Evolutionary conservation across 371 early-diverging fungal genomes (phyloP).

Genomic region (Mortierella sp.): DNA sequence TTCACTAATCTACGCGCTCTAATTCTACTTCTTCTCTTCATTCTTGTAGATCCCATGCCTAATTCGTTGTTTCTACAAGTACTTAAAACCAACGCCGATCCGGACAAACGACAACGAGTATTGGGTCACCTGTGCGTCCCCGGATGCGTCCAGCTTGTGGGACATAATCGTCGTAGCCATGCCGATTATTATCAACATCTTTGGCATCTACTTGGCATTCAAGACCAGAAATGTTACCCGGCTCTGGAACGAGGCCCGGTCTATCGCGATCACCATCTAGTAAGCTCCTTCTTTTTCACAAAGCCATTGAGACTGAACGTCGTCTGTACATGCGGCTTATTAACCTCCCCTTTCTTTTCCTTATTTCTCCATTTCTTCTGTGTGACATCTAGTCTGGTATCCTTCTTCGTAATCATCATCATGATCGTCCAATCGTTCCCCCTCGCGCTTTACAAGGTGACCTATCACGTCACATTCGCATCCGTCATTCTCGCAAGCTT

Average conservation of each 20-base stretch:
- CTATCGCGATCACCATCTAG: slow-evolving; percentile 49
- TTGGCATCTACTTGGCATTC: slow-evolving; percentile 52
- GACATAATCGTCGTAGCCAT: slow-evolving; percentile 5
- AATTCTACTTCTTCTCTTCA: too few species aligned
- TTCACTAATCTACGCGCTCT: too few species aligned
- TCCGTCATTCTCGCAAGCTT: slow-evolving; percentile 25
- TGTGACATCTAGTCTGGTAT: slow-evolving; percentile 14
- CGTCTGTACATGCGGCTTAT: too few species aligned
- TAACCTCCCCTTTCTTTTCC: neutral
- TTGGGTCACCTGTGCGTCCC: slow-evolving; percentile 29
- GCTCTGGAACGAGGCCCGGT: slow-evolving; percentile 56
- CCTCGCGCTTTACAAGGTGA: slow-evolving; percentile 10
- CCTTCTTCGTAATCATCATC: slow-evolving; percentile 37
- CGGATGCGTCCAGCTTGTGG: slow-evolving; percentile 16
- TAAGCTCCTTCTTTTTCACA: slow-evolving; percentile 10
- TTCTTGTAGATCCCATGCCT: slow-evolving; percentile 28
- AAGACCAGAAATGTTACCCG: slow-evolving; percentile 45
- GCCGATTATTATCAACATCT: slow-evolving; percentile 33
- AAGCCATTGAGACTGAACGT: too few species aligned
- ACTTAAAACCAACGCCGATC: slow-evolving; percentile 21
- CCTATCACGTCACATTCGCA: slow-evolving; percentile 35
- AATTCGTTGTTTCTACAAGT: slow-evolving; percentile 20
- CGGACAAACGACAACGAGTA: slow-evolving; percentile 22
- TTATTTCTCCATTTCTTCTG: neutral
- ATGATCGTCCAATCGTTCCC: slow-evolving; percentile 42